phyloP scores from a whole-genome alignment of 192 early-diverging fungal species.

The Mortierella claussenii region DNA sequence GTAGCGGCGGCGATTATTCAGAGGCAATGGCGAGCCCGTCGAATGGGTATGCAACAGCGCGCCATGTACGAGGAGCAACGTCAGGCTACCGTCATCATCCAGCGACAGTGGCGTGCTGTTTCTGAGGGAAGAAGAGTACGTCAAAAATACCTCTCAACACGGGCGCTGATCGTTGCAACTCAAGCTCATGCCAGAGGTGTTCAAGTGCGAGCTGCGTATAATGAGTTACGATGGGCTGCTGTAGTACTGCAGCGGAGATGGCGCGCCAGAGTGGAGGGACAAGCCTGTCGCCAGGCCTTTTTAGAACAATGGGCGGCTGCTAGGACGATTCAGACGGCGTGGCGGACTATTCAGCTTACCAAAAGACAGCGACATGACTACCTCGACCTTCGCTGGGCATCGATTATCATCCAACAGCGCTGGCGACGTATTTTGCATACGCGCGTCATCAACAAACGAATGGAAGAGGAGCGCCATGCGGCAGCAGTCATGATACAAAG shows the following conservation, averaged over 20 bases:
- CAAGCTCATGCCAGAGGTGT: conserved; percentile 37
- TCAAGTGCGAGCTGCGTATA: conserved; percentile 11
- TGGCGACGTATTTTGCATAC: conserved; percentile 26
- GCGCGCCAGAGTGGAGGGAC: conserved; percentile 22
- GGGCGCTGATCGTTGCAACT: conserved; percentile 12
- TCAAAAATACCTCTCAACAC: conserved; percentile 12
- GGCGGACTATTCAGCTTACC: conserved; percentile 25
- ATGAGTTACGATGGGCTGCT: conserved; percentile 27
- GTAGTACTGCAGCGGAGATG: conserved; percentile 23
- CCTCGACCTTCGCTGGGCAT: conserved; percentile 29
- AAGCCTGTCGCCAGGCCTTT: conserved; percentile 14
- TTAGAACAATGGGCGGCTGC: conserved; percentile 27
- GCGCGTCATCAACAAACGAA: background rate
- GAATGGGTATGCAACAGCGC: conserved; percentile 17
- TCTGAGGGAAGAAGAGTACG: conserved; percentile 24
- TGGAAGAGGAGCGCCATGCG: conserved; percentile 9
- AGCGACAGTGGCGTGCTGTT: conserved; percentile 35
- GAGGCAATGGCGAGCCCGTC: conserved; percentile 35
- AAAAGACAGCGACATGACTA: conserved; percentile 16
- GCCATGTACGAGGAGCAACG: conserved; percentile 4
- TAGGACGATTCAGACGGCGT: conserved; percentile 19
- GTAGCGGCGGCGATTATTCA: conserved; percentile 33
- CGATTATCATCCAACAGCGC: conserved; percentile 27
- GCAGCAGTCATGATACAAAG: conserved; percentile 36
- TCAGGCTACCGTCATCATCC: conserved; percentile 23